A percentile compares a stretch with the other conserved stretches of the same genome.
phyloP scores from a whole-genome alignment of 306 rosid genomes.

The Glycine soja region DNA sequence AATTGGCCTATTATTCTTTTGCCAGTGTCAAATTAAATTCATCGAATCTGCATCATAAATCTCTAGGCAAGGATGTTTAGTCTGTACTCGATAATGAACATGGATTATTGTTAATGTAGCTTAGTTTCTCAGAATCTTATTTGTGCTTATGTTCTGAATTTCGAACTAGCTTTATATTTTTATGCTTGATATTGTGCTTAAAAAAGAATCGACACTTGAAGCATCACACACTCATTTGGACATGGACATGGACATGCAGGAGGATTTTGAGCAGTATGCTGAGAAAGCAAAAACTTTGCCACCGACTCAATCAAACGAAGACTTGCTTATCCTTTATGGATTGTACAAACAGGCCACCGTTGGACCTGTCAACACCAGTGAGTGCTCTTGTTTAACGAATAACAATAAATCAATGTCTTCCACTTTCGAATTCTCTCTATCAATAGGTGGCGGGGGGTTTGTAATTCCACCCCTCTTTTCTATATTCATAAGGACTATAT shows the following conservation, averaged over 20 bases:
- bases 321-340: slow-evolving; percentile 87
- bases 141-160: background rate
- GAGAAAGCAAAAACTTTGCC: slow-evolving; percentile 83
- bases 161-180: background rate
- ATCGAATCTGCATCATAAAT: background rate
- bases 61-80: slow-evolving; percentile 10
- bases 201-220: background rate
- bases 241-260: slow-evolving; percentile 61
- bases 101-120: slow-evolving; percentile 10
- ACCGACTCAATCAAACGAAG: slow-evolving; percentile 65
- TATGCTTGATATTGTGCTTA: background rate
- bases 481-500: background rate
- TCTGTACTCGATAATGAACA: background rate
- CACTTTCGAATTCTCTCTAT: slow-evolving; percentile 1
- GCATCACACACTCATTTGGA: slow-evolving; percentile 30
- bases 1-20: background rate
- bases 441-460: background rate
- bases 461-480: background rate
- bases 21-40: background rate
- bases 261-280: slow-evolving; percentile 91
- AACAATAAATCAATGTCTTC: background rate
- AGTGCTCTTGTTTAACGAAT: slow-evolving; percentile 44
- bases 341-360: slow-evolving; percentile 92
- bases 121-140: slow-evolving; percentile 3
- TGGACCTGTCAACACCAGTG: slow-evolving; percentile 83